Evolutionary conservation across 2,329 filamentous ascomycete genomes (phyloP).

Genomic region (Hypomyces perniciosus): DNA sequence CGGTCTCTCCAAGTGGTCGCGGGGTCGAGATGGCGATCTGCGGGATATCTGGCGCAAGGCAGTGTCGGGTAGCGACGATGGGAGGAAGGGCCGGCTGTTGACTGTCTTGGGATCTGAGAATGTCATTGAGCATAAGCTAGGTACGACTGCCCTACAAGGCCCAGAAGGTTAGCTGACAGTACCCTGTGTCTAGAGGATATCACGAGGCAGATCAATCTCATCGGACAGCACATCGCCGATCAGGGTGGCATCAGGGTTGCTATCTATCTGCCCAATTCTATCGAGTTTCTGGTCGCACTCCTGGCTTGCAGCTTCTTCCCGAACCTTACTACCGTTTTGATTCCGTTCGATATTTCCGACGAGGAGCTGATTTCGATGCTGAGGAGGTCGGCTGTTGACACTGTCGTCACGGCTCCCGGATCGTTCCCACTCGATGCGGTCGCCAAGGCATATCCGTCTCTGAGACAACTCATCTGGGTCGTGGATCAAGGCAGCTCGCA

Average conservation of each 20-base stretch:
- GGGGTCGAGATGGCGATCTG: slow-evolving; percentile 80
- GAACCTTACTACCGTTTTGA: slow-evolving; percentile 72
- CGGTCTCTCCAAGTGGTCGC: slow-evolving; percentile 73
- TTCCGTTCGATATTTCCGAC: slow-evolving; percentile 74
- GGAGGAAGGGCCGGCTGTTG: slow-evolving; percentile 64
- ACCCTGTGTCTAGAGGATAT: slow-evolving; percentile 50
- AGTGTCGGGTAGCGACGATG: slow-evolving; percentile 57
- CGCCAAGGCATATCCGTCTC: slow-evolving; percentile 58
- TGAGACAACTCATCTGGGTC: slow-evolving; percentile 84
- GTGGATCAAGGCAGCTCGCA: slow-evolving; percentile 85
- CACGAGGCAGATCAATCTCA: slow-evolving; percentile 78
- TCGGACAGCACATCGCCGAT: slow-evolving; percentile 71
- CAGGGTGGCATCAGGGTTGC: slow-evolving; percentile 72
- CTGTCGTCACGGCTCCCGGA: slow-evolving; percentile 77
- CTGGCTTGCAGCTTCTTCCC: slow-evolving; percentile 86
- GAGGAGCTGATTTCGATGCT: slow-evolving; percentile 67
- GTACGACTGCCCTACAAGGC: slow-evolving; percentile 28
- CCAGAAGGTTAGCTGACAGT: slow-evolving; percentile 14
- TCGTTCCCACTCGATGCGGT: slow-evolving; percentile 75
- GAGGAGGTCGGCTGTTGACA: slow-evolving; percentile 67
- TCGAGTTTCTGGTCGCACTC: slow-evolving; percentile 75
- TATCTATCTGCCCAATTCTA: slow-evolving; percentile 86
- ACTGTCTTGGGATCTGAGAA: slow-evolving; percentile 74
- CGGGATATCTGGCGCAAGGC: slow-evolving; percentile 83
- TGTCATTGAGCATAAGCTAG: slow-evolving; percentile 64